Evolutionary conservation across 2,329 filamentous ascomycete genomes (phyloP).

Genomic region (Fusarium lyarnte): DNA sequence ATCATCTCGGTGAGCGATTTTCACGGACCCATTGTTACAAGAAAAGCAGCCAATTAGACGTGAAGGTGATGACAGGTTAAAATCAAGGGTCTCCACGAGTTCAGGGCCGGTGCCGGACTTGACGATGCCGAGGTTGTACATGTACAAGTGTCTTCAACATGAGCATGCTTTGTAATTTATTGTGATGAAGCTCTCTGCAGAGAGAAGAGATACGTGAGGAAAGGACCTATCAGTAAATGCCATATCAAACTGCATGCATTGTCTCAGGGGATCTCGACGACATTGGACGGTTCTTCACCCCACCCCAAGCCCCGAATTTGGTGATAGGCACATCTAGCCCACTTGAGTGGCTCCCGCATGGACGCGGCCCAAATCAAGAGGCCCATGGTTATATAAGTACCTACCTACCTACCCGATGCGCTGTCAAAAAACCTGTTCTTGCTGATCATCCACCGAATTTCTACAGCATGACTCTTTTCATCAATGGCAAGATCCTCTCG

Average conservation of each 20-base stretch:
- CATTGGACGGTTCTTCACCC: background rate
- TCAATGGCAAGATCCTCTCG: slow-evolving; percentile 45
- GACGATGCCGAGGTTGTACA: slow-evolving; percentile 13
- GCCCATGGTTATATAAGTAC: slow-evolving; percentile 27
- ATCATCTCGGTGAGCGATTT: slow-evolving; percentile 37
- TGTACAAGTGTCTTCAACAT: background rate
- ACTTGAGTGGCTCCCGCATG: slow-evolving; percentile 23
- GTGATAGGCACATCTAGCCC: slow-evolving; percentile 30
- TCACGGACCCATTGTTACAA: background rate
- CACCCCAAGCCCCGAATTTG: slow-evolving; percentile 4
- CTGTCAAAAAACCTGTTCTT: background rate
- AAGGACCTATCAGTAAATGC: background rate
- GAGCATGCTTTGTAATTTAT: background rate
- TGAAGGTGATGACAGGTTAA: background rate
- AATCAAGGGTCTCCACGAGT: slow-evolving; percentile 28
- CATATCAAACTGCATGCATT: slow-evolving; percentile 10
- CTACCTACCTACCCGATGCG: background rate
- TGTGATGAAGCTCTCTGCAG: background rate
- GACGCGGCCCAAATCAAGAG: slow-evolving; percentile 4
- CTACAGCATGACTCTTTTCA: slow-evolving; percentile 34
- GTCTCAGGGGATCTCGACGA: background rate
- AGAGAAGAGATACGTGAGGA: background rate
- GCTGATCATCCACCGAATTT: background rate
- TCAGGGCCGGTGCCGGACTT: slow-evolving; percentile 19
- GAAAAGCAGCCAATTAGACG: background rate